Evolutionary conservation across 768 basidiomycete genomes (phyloP), one percentile per base, ranked within the genome.

Genomic region (Suillus brevipes): DNA sequence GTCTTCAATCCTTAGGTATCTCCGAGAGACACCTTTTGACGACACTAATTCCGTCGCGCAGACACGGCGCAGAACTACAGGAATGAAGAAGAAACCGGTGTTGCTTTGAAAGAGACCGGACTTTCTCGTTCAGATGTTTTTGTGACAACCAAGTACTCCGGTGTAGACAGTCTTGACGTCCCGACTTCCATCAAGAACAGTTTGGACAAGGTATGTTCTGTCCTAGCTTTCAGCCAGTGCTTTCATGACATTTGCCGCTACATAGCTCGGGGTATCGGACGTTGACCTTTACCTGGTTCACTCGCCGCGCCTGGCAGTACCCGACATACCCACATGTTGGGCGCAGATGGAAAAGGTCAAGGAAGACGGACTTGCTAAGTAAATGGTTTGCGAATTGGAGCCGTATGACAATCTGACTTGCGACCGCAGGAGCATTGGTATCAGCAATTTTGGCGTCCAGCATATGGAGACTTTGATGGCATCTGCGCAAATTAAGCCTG

Each of bases 261-360:
- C 18, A 36, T 7, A 55, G 53, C 53, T 55, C 34, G 53, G 53
- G 34, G 0, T 55, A n/a, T 55, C 34, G 10, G 4, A 88, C 66
- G 83, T 91, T 13, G 89, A 93, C 73, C 73, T 91, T 36, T 92
- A 92, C 73, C 83, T 91, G 47, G 86, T 91, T 50, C 89, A 91
- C 72, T 68, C 74, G 61, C 88, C 89, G 7, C 70, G 78, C 4
- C 74, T 85, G n/a, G 86, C 84, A 9, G 68, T 74, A 23, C 85
- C 87, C 0, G 85, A 89, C 65, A 87, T 89, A 34, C 83, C 85
- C 1, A 85, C 82, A 43, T 80, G 80, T 4, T 91, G 90, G 90
- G 81, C 76, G 31, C 77, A 87, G 71, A 84, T 91, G 80, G 89
- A 90, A 70, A 79, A 80, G 20, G 67, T 89, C 62, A 80, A 85